phyloP scores from a whole-genome alignment of 1,284 basidiomycete genomes.

The Meira miltonrushii region DNA sequence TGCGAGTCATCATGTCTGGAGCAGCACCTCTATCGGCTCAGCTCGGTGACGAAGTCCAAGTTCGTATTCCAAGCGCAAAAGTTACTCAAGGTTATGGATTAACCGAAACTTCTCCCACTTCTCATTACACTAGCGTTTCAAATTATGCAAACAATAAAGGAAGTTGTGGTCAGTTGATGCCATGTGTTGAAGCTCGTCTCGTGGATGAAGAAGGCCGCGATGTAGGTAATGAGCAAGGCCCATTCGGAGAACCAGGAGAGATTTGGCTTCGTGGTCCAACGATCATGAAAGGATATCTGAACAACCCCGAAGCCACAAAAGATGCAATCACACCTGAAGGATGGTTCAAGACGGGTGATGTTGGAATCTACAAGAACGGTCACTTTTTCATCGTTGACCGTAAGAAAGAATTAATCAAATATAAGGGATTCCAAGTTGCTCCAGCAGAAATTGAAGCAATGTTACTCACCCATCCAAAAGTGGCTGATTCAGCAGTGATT shows the following conservation, averaged over 20 bases:
- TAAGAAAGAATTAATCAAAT: slow-evolving; percentile 47
- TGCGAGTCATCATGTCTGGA: slow-evolving; percentile 66
- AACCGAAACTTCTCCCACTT: slow-evolving; percentile 67
- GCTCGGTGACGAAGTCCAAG: slow-evolving; percentile 61
- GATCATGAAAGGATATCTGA: slow-evolving; percentile 63
- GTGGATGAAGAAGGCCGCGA: slow-evolving; percentile 58
- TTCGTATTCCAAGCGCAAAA: slow-evolving; percentile 54
- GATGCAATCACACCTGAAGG: slow-evolving; percentile 63
- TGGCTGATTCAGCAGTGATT: slow-evolving; percentile 40
- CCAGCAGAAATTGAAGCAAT: slow-evolving; percentile 41
- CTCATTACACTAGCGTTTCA: slow-evolving; percentile 49
- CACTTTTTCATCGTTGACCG: slow-evolving; percentile 44
- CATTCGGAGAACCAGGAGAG: slow-evolving; percentile 65
- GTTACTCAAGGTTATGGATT: slow-evolving; percentile 62
- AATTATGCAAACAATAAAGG: slow-evolving; percentile 36
- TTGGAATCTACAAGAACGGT: slow-evolving; percentile 26
- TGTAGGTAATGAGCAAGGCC: slow-evolving; percentile 55
- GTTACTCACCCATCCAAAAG: slow-evolving; percentile 8
- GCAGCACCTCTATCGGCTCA: slow-evolving; percentile 73
- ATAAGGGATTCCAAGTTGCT: slow-evolving; percentile 43
- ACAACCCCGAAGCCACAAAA: slow-evolving; percentile 57
- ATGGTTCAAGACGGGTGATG: slow-evolving; percentile 45
- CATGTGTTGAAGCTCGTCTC: slow-evolving; percentile 72
- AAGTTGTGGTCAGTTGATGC: slow-evolving; percentile 63
- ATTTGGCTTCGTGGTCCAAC: slow-evolving; percentile 72